Percentiles rank a stretch among this genome's conserved stretches.
These are phyloP conservation scores for Xylaria sp. DNA, from an alignment of 2,329 filamentous ascomycete genomes.

Conservation along the genomic window DNA sequence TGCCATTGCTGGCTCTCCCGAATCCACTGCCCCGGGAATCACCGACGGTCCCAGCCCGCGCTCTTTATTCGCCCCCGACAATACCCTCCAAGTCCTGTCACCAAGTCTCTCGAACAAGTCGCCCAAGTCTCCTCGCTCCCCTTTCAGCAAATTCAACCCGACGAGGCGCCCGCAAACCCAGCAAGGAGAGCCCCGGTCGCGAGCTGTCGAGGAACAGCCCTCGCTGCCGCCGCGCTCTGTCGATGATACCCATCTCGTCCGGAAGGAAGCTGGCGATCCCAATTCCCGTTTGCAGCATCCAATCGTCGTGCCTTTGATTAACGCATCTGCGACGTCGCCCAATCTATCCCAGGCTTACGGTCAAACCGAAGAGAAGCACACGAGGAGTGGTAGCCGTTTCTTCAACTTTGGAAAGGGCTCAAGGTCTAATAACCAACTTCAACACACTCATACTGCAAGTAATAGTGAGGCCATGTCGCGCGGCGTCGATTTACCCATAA, in stretches of 20 bases:
- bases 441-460: conserved; percentile 43
- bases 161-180: conserved; percentile 43
- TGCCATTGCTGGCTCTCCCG: conserved; percentile 41
- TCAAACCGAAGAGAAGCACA: conserved; percentile 47
- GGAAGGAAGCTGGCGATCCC: conserved; percentile 39
- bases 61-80: conserved; percentile 42
- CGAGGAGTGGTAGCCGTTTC: conserved; percentile 50
- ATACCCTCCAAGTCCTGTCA: conserved; percentile 46
- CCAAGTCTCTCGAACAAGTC: conserved; percentile 46
- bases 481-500: conserved; percentile 46
- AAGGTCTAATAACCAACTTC: conserved; percentile 43
- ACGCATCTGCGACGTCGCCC: conserved; percentile 41
- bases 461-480: conserved; percentile 47
- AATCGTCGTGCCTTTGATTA: conserved; percentile 39
- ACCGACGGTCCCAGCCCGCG: conserved; percentile 43
- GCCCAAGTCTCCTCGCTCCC: conserved; percentile 50
- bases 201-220: conserved; percentile 26
- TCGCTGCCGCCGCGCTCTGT: conserved; percentile 41
- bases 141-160: conserved; percentile 49
- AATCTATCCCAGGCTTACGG: conserved; percentile 31
- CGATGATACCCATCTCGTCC: conserved; percentile 45
- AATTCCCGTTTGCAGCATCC: conserved; percentile 38
- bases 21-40: conserved; percentile 39
- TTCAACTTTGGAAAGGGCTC: conserved; percentile 49
- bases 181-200: conserved; percentile 35